A percentile compares a stretch with the other conserved stretches of the same genome.
phyloP scores from a whole-genome alignment of 202 grass and related monocot species.

The Eragrostis tef region DNA sequence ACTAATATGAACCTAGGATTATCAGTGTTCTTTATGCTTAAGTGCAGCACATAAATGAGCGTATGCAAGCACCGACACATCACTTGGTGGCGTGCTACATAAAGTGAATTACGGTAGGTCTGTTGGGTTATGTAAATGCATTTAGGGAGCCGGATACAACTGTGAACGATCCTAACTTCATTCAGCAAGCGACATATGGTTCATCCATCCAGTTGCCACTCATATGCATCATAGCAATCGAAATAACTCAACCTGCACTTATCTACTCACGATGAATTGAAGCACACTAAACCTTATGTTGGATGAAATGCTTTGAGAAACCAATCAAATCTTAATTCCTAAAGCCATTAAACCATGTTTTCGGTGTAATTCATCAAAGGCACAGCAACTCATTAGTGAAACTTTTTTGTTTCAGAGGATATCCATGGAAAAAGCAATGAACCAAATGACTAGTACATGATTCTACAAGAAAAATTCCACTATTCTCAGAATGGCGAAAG shows the following conservation, averaged over 20 bases:
- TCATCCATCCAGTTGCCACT: background rate
- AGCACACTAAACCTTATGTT: background rate
- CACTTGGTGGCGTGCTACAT: too few relatives aligned
- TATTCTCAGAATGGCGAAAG: background rate
- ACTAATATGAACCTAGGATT: conserved; percentile 13
- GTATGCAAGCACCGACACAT: conserved; percentile 4
- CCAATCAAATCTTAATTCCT: background rate
- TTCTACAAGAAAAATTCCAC: background rate
- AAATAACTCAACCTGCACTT: background rate
- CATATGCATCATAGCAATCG: background rate
- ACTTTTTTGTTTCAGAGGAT: background rate
- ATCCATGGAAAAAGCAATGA: conserved; percentile 1
- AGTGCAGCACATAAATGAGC: conserved; percentile 6
- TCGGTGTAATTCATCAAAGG: background rate
- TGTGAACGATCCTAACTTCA: background rate
- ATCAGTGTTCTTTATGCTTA: background rate
- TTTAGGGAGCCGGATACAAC: background rate
- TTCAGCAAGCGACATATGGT: background rate
- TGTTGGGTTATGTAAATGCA: background rate
- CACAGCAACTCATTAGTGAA: too few relatives aligned
- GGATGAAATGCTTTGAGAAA: conserved; percentile 2
- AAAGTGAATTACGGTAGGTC: background rate
- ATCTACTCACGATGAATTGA: background rate
- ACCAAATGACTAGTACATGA: conserved; percentile 25
- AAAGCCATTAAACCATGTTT: background rate